phyloP scores from a whole-genome alignment of 768 basidiomycete species.

The Mrakia hoshinonis region DNA sequence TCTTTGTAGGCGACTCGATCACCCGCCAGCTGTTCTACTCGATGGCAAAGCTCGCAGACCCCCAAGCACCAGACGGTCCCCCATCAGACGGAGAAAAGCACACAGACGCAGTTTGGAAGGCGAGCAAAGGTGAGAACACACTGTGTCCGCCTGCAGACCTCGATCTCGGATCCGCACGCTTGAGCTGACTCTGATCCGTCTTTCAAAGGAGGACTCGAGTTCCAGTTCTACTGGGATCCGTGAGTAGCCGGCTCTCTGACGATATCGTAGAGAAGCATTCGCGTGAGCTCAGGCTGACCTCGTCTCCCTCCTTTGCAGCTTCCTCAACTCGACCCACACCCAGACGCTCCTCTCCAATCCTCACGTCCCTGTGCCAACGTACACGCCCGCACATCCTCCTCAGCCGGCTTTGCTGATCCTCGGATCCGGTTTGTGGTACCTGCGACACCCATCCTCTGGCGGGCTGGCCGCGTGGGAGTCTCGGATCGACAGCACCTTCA shows the following conservation, averaged over 20 bases:
- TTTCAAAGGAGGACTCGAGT: conserved; percentile 43
- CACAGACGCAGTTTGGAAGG: conserved; percentile 42
- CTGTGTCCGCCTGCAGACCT: conserved; percentile 15
- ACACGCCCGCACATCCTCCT: conserved; percentile 14
- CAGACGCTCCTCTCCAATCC: conserved; percentile 45
- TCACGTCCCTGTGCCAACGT: conserved; percentile 34
- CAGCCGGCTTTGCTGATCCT: conserved; percentile 63
- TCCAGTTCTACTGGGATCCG: conserved; percentile 67
- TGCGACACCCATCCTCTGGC: conserved; percentile 65
- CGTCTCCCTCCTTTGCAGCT: conserved; percentile 37
- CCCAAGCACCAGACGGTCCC: conserved; percentile 39
- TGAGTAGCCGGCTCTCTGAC: conserved; percentile 1
- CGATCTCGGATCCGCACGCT: conserved; percentile 39
- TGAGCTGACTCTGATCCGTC: conserved; percentile 39
- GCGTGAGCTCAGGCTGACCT: background rate
- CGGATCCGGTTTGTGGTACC: conserved; percentile 82
- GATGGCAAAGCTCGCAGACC: conserved; percentile 55
- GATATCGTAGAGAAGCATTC: background rate
- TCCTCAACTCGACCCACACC: conserved; percentile 60
- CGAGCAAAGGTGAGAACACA: conserved; percentile 30
- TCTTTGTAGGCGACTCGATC: conserved; percentile 79
- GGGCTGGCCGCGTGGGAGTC: conserved; percentile 70
- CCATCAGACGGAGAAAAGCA: conserved; percentile 56
- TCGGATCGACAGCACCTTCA: conserved; percentile 60
- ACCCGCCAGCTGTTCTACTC: conserved; percentile 73